Percentiles rank a stretch among this genome's conserved stretches.
These are phyloP conservation scores for Pseudoturritis turrita DNA, from an alignment of 345 rosid genomes.

Conservation along the genomic window DNA sequence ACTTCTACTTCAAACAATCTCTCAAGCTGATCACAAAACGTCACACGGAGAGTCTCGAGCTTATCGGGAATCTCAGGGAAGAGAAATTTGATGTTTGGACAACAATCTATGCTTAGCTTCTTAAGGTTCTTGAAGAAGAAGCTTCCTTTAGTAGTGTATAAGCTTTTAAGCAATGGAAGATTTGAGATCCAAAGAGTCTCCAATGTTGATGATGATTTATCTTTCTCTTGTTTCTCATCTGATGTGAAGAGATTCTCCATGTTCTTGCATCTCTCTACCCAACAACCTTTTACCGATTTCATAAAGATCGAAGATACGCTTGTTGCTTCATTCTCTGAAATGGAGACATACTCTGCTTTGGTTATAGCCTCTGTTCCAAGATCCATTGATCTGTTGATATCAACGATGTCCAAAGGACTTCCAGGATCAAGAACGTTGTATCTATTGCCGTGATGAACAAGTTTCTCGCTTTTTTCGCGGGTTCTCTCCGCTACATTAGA, in stretches of 20 bases:
- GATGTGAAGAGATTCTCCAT: conserved; percentile 24
- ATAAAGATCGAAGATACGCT: conserved; percentile 35
- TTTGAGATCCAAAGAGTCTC: conserved; percentile 44
- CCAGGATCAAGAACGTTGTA: conserved; percentile 23
- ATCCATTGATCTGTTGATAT: conserved; percentile 34
- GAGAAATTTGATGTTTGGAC: conserved; percentile 33
- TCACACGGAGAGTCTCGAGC: conserved; percentile 24
- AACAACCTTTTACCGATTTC: conserved; percentile 34
- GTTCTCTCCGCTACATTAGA: background rate
- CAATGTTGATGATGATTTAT: conserved; percentile 5
- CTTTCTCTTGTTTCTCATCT: conserved; percentile 13
- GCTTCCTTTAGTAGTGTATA: conserved; percentile 11
- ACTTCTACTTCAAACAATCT: conserved; percentile 7
- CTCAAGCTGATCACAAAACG: conserved; percentile 30
- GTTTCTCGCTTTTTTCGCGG: background rate
- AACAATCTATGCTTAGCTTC: conserved; percentile 42
- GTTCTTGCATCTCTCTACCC: conserved; percentile 43
- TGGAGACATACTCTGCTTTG: conserved; percentile 30
- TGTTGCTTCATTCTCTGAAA: conserved; percentile 22
- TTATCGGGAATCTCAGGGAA: conserved; percentile 18
- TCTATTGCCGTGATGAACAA: background rate
- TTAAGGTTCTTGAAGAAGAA: conserved; percentile 38
- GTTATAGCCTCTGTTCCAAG: conserved; percentile 4
- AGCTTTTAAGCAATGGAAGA: conserved; percentile 30
- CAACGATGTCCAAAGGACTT: background rate